Base-by-base conservation (phyloP, 257 asterid species). In the Solanum chaucha region DNA sequence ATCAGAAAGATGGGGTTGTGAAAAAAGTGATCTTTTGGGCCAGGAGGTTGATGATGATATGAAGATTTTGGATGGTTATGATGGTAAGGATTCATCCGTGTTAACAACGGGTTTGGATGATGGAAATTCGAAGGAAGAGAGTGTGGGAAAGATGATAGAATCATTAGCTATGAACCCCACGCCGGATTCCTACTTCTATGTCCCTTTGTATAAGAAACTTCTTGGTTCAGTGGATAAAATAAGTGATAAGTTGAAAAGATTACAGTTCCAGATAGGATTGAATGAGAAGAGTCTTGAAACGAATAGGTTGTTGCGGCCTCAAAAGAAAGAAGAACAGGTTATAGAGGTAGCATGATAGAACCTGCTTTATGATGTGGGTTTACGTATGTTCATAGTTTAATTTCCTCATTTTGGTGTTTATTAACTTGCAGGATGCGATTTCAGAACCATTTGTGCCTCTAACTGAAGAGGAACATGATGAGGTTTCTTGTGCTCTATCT, bases 371-470 rank as follows among this genome's bases (percentile, higher is more conserved):
- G 17, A 41, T 40, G 12, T 75, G 83, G 35, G 35, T 75, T 85
- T 70, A 2, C 19, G 13, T 67, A 36, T 51, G 24, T 77, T 26
- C 73, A 35, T 28, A 87, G 48, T 89, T 28, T 58, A 26, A 1
- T 38, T 83, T 71, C 13, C 84, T 44, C 68, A 75, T 90, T 68
- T 44, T 32, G n/a, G 55, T 44, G 72, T 24, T 84, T 78, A 32
- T 89, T 75, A 83, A 85, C 85, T 46, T 87, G 91, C 89, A 96
- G 99, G 92, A 93, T 87, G 85, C 80, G 88, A 75, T 70, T 36
- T 82, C 67, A 20, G 98, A 95, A 89, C 93, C 97, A 86, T 96
- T 96, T 90, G 86, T 85, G 87, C 94, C 94, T 89, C 97, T 96
- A 85, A 91, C 93, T 68, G 65, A 88, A 70, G 97, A 95, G 88